A percentile compares a stretch with the other conserved stretches of the same genome.
Conservation (phyloP, 495 filamentous ascomycete species). For the Podospora sp. region DNA sequence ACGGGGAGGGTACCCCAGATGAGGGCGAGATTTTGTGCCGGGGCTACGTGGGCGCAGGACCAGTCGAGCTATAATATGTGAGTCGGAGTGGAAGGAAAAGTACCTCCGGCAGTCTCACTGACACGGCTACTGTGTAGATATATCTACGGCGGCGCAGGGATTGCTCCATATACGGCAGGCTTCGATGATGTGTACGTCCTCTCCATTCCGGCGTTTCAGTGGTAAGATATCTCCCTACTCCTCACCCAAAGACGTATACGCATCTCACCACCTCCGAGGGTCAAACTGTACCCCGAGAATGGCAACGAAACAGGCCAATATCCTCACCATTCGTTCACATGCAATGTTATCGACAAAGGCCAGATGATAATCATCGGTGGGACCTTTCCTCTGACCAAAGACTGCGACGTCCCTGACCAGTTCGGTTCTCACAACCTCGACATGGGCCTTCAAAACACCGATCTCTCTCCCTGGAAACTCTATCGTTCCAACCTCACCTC, state of each 20-base stretch:
- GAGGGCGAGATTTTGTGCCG: constrained; percentile 26
- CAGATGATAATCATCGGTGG: constrained; percentile 78
- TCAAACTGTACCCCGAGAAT: constrained; percentile 39
- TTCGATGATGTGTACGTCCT: constrained; percentile 33
- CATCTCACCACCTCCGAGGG: neutral
- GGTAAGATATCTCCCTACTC: neutral
- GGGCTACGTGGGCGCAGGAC: constrained; percentile 28
- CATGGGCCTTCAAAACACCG: constrained; percentile 46
- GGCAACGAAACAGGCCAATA: constrained; percentile 32
- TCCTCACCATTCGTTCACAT: constrained; percentile 53
- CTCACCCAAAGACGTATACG: neutral
- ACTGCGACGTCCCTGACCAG: constrained; percentile 64
- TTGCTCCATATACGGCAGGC: constrained; percentile 21
- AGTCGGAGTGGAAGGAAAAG: neutral
- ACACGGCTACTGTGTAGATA: constrained; percentile 15
- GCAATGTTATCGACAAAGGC: constrained; percentile 50
- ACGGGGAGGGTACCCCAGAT: constrained; percentile 18
- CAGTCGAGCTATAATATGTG: constrained; percentile 34
- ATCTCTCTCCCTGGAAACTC: constrained; percentile 34
- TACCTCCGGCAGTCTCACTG: neutral
- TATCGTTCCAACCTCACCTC: constrained; percentile 40
- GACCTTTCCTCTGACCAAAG: constrained; percentile 59
- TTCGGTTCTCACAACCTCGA: constrained; percentile 65
- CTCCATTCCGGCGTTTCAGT: constrained; percentile 30
- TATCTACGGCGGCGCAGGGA: constrained; percentile 28